Evolutionary conservation across 208 protist species (phyloP).

Genomic region (Histomonas meleagridis): DNA sequence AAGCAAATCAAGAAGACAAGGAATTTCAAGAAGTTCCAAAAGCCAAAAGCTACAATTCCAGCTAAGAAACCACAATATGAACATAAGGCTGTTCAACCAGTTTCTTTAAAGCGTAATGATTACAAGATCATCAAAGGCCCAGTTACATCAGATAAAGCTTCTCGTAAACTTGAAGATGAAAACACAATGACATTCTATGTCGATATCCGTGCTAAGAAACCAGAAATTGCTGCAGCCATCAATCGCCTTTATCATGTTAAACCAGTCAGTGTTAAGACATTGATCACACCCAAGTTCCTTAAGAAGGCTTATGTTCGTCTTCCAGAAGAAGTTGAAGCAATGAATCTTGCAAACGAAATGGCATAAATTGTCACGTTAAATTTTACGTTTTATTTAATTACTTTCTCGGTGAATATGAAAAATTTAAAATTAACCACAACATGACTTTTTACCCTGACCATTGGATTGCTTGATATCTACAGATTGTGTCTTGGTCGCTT

Average conservation of each 20-base stretch:
- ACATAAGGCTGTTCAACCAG: background rate
- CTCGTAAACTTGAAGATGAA: background rate
- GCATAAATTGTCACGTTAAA: too few species aligned
- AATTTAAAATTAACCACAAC: too few species aligned
- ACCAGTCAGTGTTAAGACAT: background rate
- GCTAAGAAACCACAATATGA: background rate
- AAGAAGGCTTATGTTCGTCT: conserved; percentile 35
- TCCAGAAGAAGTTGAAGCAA: conserved; percentile 6
- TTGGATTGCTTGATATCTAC: too few species aligned
- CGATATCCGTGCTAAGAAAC: conserved; percentile 2
- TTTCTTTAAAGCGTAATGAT: background rate
- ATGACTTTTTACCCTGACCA: too few species aligned
- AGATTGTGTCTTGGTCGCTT: too few species aligned
- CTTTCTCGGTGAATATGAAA: too few species aligned
- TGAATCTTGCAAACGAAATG: conserved; percentile 34
- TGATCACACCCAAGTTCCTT: background rate
- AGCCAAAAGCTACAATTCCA: background rate
- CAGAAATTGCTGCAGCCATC: background rate
- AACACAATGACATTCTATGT: conserved; percentile 19
- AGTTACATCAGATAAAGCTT: conserved; percentile 15
- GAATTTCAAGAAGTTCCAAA: background rate
- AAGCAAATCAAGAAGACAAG: background rate
- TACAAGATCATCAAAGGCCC: background rate
- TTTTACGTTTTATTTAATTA: too few species aligned
- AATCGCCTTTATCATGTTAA: conserved; percentile 33